Evolutionary conservation across 75 land plant genomes (phyloP).

Genomic region (Pinus albicaulis): DNA sequence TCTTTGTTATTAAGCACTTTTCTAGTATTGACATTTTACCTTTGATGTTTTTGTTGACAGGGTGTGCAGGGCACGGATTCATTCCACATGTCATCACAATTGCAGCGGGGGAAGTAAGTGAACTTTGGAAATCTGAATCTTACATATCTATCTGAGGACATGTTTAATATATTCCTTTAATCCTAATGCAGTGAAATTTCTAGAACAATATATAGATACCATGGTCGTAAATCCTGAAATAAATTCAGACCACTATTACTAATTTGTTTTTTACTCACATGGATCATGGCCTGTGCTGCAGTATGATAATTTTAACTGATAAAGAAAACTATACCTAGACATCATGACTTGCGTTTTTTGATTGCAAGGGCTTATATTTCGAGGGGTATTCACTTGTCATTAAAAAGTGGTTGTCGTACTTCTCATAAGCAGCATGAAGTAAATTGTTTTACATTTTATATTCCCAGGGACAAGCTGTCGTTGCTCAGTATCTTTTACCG

Average conservation of each 20-base stretch:
- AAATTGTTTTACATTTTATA: not conserved
- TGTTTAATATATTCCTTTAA: not conserved
- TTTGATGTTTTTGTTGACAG: slow-evolving; percentile 23
- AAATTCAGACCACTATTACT: not conserved
- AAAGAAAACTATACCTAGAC: slow-evolving; percentile 1
- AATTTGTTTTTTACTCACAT: not conserved
- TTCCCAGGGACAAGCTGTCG: not conserved
- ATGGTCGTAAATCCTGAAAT: not conserved
- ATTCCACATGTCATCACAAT: slow-evolving; percentile 68
- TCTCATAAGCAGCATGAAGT: not conserved
- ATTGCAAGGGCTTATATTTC: not conserved
- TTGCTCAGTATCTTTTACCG: not conserved
- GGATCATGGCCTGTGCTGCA: not conserved
- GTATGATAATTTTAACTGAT: not conserved
- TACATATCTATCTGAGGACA: not conserved
- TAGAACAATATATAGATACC: not conserved
- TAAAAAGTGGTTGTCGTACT: not conserved
- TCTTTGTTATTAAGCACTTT: not conserved
- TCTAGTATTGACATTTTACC: not conserved
- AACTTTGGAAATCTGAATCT: not conserved
- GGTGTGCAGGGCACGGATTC: slow-evolving; percentile 67
- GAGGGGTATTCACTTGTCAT: not conserved
- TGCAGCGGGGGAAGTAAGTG: slow-evolving; percentile 65
- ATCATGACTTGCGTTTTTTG: not conserved
- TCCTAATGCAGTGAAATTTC: not conserved